Evolutionary conservation across 805 yeast species (phyloP).

Genomic region (Kurtzmaniella fragi): DNA sequence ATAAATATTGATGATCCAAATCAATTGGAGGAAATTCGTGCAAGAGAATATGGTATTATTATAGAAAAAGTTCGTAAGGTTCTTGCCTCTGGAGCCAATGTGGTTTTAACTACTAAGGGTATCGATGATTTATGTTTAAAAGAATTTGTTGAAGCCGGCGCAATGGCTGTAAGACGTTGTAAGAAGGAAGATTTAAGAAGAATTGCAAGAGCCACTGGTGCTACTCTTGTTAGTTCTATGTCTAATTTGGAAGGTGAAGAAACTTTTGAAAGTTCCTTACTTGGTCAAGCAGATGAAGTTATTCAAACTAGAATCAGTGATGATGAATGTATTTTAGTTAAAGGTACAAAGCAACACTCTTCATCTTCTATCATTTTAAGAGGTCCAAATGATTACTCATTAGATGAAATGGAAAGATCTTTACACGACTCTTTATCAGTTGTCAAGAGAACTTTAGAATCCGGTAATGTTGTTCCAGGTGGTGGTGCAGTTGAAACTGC

Average conservation of each 20-base stretch:
- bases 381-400: slow-evolving; percentile 91
- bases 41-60: slow-evolving; percentile 82
- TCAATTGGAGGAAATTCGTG: slow-evolving; percentile 86
- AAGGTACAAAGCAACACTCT: slow-evolving; percentile 87
- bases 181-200: slow-evolving; percentile 94
- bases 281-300: slow-evolving; percentile 90
- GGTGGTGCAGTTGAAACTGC: slow-evolving; percentile 99
- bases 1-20: slow-evolving; percentile 97
- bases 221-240: slow-evolving; percentile 79
- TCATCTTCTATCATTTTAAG: slow-evolving; percentile 88
- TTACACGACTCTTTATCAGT: slow-evolving; percentile 91
- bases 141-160: slow-evolving; percentile 85
- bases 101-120: slow-evolving; percentile 88
- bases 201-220: slow-evolving; percentile 98
- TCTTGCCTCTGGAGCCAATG: slow-evolving; percentile 86
- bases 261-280: slow-evolving; percentile 74
- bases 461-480: slow-evolving; percentile 94
- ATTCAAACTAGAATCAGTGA: slow-evolving; percentile 87
- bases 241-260: slow-evolving; percentile 96
- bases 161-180: slow-evolving; percentile 95
- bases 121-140: slow-evolving; percentile 90
- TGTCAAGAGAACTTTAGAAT: slow-evolving; percentile 91
- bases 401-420: slow-evolving; percentile 98
- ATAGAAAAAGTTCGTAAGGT: slow-evolving; percentile 79
- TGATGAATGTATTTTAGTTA: slow-evolving; percentile 91